Conservation (phyloP, 768 basidiomycete genomes). For the Pholiota microspora region DNA sequence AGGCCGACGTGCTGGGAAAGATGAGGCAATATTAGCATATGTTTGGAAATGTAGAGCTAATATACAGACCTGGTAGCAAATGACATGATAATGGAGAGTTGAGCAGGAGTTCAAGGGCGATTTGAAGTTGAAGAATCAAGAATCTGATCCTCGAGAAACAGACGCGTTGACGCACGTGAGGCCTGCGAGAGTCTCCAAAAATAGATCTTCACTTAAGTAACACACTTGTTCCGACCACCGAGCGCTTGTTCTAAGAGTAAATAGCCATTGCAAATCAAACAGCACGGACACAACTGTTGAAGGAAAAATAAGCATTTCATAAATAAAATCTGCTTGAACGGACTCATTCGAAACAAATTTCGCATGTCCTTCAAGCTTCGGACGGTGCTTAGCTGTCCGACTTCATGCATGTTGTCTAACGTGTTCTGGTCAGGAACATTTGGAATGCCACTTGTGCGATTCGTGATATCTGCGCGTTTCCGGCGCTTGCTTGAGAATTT, state of each 20-base stretch:
- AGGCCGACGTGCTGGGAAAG: slow-evolving; percentile 28
- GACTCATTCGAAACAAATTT: slow-evolving; percentile 2
- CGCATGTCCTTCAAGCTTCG: slow-evolving; percentile 5
- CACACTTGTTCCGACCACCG: no score
- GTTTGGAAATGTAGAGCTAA: background rate
- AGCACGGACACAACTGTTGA: background rate
- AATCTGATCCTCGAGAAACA: background rate
- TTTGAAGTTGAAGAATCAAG: no score
- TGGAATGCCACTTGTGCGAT: background rate
- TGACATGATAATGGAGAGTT: slow-evolving; percentile 10
- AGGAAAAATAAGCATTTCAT: no score
- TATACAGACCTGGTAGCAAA: slow-evolving; percentile 18
- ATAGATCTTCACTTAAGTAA: no score
- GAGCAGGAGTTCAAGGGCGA: no score
- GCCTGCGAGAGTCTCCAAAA: background rate
- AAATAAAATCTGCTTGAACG: no score
- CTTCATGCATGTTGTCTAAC: background rate
- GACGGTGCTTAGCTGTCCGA: background rate
- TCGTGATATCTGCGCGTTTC: slow-evolving; percentile 1
- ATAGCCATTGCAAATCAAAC: no score
- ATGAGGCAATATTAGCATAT: background rate
- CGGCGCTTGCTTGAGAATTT: background rate
- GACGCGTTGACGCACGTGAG: slow-evolving; percentile 15
- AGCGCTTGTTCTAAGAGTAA: background rate
- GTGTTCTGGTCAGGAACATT: background rate